These are phyloP conservation scores for Dactylellina sp. DNA, from an alignment of 2,329 filamentous ascomycete genomes.

Conservation along the genomic window DNA sequence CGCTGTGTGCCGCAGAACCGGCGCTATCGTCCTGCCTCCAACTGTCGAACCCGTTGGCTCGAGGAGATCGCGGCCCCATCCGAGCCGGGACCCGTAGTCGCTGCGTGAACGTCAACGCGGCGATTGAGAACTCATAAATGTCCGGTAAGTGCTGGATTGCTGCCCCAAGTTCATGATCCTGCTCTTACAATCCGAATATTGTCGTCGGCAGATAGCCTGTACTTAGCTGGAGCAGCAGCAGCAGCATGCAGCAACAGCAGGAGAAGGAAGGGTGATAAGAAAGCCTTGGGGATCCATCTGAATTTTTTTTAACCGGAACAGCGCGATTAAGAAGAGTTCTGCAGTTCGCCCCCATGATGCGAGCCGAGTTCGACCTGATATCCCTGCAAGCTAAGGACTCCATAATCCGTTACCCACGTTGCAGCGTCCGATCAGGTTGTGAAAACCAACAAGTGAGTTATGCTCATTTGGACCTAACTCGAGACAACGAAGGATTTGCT, in stretches of 20 bases:
- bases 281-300: constrained; percentile 26
- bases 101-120: constrained; percentile 55
- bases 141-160: constrained; percentile 28
- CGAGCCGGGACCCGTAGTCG: constrained; percentile 48
- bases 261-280: constrained; percentile 18
- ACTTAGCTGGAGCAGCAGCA: too few relatives aligned
- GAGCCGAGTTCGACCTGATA: constrained; percentile 42
- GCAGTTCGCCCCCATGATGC: constrained; percentile 37
- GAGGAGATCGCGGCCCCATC: constrained; percentile 56
- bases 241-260: neutral
- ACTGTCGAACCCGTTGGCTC: constrained; percentile 47
- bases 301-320: constrained; percentile 36
- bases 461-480: constrained; percentile 36
- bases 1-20: constrained; percentile 46
- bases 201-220: constrained; percentile 29
- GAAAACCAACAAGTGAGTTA: constrained; percentile 25
- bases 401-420: constrained; percentile 40
- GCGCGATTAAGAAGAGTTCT: constrained; percentile 48
- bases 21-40: constrained; percentile 49
- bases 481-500: constrained; percentile 29
- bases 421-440: constrained; percentile 10
- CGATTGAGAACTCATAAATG: constrained; percentile 48
- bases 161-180: constrained; percentile 45
- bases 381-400: constrained; percentile 41
- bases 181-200: constrained; percentile 14